Base-by-base conservation (phyloP, 495 filamentous ascomycete species). In the Aspergillus wentii region DNA sequence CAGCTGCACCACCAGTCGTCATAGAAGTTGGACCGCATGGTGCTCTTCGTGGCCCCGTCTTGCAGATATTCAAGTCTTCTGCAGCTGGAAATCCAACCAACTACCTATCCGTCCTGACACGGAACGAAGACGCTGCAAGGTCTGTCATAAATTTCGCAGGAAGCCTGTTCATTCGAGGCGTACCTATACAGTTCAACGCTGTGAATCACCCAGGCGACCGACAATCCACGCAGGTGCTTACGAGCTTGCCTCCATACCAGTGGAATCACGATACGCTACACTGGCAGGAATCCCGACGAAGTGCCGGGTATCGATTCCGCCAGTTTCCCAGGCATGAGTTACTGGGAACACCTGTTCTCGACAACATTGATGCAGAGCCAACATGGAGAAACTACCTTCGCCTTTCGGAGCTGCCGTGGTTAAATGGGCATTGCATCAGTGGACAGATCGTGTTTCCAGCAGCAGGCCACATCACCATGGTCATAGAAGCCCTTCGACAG, bases 1-100 rank as follows among this genome's bases (percentile, higher is more conserved):
- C n/a, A n/a, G 20, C 54, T 6, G 42, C 44, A 5, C 70, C 62
- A 23, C 23, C 37, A 47, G 30, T 46, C 15, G 61, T 35, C 19
- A 44, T 78, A 19, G 75, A 79, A 38, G 36, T 78, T 13, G 75
- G 75, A 0, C 75, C 75, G 1, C 73, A 76, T 42, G 52, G 67
- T 2, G 57, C 62, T 16, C 53, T 79, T 1, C 66, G 55, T 33
- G 57, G 64, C 1, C 66, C 72, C 5, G 54, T 55, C 4, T 44
- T 35, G 1, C 52, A 68, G 33, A 67, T 37, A 4, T 4, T 28
- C 13, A 3, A 13, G 25, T 9, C 9, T 28, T 28, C 25, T 28
- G 3, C 9, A 28, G 10, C 25, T n/a, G 25, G 9, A 28, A 28
- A 4, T 13, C 9, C 25, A 28, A 28, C 25, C n/a, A n/a, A n/a